These are phyloP conservation scores for Penicillium crustosum DNA, from an alignment of 2,329 filamentous ascomycete species.

Conservation along the genomic window DNA sequence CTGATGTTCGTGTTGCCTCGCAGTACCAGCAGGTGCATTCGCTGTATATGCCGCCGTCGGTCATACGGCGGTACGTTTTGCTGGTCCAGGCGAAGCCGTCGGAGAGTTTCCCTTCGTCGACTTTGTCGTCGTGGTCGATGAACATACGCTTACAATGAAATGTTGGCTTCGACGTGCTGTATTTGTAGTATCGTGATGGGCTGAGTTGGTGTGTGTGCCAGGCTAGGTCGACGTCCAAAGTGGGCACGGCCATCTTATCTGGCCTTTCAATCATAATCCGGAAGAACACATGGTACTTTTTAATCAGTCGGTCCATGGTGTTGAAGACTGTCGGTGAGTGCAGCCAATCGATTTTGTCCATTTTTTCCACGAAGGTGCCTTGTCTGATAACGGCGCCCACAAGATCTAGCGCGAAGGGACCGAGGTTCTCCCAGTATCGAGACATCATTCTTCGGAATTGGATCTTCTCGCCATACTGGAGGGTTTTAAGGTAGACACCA, in stretches of 20 bases:
- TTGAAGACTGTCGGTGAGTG: conserved; percentile 64
- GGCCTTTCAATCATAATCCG: conserved; percentile 40
- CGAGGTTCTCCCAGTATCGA: conserved; percentile 43
- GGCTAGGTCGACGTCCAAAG: conserved; percentile 36
- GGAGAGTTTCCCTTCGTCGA: conserved; percentile 66
- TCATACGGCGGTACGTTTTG: conserved; percentile 66
- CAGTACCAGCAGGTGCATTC: conserved; percentile 56
- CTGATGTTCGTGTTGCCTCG: conserved; percentile 64
- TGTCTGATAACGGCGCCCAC: conserved; percentile 45
- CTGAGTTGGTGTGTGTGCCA: conserved; percentile 39
- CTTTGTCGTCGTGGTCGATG: conserved; percentile 82
- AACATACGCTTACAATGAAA: conserved; percentile 48
- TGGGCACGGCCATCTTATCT: conserved; percentile 33
- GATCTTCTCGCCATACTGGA: conserved; percentile 17
- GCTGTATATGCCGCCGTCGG: conserved; percentile 58
- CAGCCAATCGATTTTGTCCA: conserved; percentile 75
- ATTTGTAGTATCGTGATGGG: conserved; percentile 35
- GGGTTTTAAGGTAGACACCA: conserved; percentile 14
- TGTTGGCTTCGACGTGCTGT: conserved; percentile 48
- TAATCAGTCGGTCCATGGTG: conserved; percentile 64
- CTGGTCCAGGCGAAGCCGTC: conserved; percentile 70
- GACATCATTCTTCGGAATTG: conserved; percentile 50
- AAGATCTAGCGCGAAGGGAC: conserved; percentile 41
- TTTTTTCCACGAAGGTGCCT: conserved; percentile 54
- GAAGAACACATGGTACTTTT: conserved; percentile 49